Evolutionary conservation across 1,139 yeast genomes (phyloP).

Genomic region (Sugiyamaella xylanicola): DNA sequence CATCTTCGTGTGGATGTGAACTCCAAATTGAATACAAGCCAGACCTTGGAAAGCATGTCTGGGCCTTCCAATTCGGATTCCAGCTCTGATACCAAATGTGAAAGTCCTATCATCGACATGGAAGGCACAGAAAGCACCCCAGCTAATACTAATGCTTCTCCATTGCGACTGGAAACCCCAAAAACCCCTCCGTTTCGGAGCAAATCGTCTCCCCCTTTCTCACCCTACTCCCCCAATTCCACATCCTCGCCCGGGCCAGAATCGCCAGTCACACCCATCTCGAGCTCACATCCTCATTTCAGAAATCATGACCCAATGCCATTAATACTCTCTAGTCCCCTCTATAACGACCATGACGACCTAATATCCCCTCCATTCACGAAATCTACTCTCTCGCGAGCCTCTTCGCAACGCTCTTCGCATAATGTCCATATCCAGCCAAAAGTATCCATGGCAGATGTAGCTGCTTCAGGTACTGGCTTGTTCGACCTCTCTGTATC

Average conservation of each 20-base stretch:
- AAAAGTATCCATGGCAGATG: slow-evolving; percentile 1
- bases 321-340: slow-evolving; percentile 1
- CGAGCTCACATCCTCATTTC: neutral
- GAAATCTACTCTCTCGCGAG: slow-evolving; percentile 2
- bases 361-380: neutral
- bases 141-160: neutral
- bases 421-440: slow-evolving; percentile 14
- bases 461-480: neutral
- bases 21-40: too few species aligned
- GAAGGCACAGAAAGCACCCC: slow-evolving; percentile 1
- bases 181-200: neutral
- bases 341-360: slow-evolving; percentile 8
- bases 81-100: too few species aligned
- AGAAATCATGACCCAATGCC: slow-evolving; percentile 12
- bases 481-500: neutral
- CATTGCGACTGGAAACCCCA: neutral
- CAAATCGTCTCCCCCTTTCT: slow-evolving; percentile 1
- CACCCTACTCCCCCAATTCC: slow-evolving; percentile 13
- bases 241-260: slow-evolving; percentile 10
- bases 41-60: too few species aligned
- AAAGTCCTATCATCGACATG: too few species aligned
- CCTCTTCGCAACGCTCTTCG: slow-evolving; percentile 12
- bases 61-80: too few species aligned
- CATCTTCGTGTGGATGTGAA: too few species aligned
- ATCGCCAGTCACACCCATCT: slow-evolving; percentile 20